Evolutionary conservation across 257 asterid species (phyloP).

Genomic region (Solanum microdontum): DNA sequence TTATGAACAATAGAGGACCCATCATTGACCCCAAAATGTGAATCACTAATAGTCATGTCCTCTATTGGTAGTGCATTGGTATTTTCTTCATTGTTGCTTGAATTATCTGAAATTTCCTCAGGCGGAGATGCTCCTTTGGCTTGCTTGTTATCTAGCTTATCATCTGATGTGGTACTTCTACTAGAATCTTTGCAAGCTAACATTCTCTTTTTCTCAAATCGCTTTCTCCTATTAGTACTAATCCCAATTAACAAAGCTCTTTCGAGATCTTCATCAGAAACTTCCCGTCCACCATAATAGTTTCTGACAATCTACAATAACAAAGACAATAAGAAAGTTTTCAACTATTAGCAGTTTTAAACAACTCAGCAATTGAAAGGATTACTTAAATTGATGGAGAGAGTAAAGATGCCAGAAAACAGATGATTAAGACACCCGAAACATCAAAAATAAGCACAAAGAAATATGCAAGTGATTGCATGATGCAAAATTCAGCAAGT

Average conservation of each 20-base stretch:
- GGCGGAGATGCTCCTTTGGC: not conserved
- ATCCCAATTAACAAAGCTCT: slow-evolving; percentile 76
- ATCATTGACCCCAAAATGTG: slow-evolving; percentile 6
- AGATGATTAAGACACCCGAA: not conserved
- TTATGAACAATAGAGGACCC: not conserved
- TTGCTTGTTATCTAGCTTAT: slow-evolving; percentile 2
- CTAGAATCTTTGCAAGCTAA: slow-evolving; percentile 28
- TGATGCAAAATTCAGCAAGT: not conserved
- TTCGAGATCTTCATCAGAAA: slow-evolving; percentile 72
- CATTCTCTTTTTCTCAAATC: slow-evolving; percentile 56
- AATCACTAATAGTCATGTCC: slow-evolving; percentile 7
- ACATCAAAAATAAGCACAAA: not conserved
- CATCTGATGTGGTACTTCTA: slow-evolving; percentile 5
- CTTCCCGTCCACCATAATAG: slow-evolving; percentile 86
- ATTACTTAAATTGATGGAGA: not conserved
- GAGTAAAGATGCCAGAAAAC: not conserved
- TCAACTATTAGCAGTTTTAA: not conserved
- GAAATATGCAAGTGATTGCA: not conserved
- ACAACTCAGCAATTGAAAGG: not conserved
- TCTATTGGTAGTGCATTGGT: slow-evolving; percentile 5
- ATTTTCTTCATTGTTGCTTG: slow-evolving; percentile 20
- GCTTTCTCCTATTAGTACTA: slow-evolving; percentile 79
- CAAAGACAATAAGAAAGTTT: not conserved
- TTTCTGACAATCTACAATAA: slow-evolving; percentile 49
- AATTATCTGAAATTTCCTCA: not conserved